Evolutionary conservation across 1,139 yeast species (phyloP).

Genomic region (Meyerozyma athensensis): DNA sequence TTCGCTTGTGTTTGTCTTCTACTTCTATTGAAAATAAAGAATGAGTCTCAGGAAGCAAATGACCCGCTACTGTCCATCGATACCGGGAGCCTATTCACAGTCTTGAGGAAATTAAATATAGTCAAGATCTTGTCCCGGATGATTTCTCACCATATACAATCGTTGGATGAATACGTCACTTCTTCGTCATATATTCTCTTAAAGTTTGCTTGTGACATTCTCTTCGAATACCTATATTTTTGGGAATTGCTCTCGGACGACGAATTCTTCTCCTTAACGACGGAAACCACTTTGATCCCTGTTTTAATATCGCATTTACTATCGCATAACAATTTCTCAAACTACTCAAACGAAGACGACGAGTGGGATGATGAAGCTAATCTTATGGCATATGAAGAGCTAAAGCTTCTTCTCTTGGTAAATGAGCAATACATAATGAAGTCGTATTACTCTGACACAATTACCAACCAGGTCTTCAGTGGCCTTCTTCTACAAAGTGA

Average conservation of each 20-base stretch:
- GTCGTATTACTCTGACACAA: slow-evolving; percentile 28
- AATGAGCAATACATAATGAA: slow-evolving; percentile 85
- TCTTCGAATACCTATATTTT: slow-evolving; percentile 41
- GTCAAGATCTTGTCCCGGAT: slow-evolving; percentile 44
- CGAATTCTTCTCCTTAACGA: slow-evolving; percentile 30
- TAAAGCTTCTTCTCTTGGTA: slow-evolving; percentile 66
- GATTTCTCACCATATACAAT: slow-evolving; percentile 26
- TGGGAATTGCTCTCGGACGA: slow-evolving; percentile 30
- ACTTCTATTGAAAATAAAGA: slow-evolving; percentile 32
- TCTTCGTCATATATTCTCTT: slow-evolving; percentile 29
- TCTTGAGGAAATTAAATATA: slow-evolving; percentile 37
- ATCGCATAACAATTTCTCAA: slow-evolving; percentile 42
- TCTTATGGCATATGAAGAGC: slow-evolving; percentile 61
- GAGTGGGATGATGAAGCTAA: slow-evolving; percentile 57
- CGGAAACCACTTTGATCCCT: slow-evolving; percentile 24
- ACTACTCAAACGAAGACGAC: slow-evolving; percentile 32
- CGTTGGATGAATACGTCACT: slow-evolving; percentile 13
- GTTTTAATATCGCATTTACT: slow-evolving; percentile 50
- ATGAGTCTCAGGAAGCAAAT: slow-evolving; percentile 12
- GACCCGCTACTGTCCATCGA: slow-evolving; percentile 10
- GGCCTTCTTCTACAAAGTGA: slow-evolving; percentile 24
- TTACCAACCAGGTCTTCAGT: slow-evolving; percentile 47
- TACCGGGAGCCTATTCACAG: slow-evolving; percentile 19
- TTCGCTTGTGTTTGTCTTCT: slow-evolving; percentile 34
- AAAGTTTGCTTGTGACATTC: slow-evolving; percentile 38